Percentiles rank a stretch among this genome's conserved stretches.
Evolutionary conservation across 2,329 filamentous ascomycete genomes (phyloP).

Genomic region (Orbilia blumenaviensis): DNA sequence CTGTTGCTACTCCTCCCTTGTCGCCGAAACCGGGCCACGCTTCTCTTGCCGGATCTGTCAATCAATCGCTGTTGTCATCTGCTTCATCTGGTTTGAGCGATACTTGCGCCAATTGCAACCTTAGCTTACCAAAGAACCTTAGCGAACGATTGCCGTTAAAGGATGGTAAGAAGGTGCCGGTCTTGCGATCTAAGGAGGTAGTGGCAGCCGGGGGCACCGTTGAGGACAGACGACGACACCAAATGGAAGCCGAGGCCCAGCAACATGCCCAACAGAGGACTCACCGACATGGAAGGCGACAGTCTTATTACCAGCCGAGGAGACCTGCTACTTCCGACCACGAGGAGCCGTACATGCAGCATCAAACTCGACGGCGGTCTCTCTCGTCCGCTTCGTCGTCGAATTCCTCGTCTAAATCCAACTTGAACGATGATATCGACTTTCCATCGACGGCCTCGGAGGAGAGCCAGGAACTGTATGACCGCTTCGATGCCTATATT

Average conservation of each 20-base stretch:
- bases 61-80: slow-evolving; percentile 53
- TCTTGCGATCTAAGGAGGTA: slow-evolving; percentile 56
- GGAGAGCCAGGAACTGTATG: slow-evolving; percentile 46
- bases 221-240: slow-evolving; percentile 51
- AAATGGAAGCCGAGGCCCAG: slow-evolving; percentile 52
- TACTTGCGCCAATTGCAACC: slow-evolving; percentile 74
- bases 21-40: slow-evolving; percentile 56
- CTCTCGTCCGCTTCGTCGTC: slow-evolving; percentile 53
- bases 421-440: slow-evolving; percentile 45
- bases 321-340: slow-evolving; percentile 51
- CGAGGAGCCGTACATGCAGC: slow-evolving; percentile 48
- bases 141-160: slow-evolving; percentile 58
- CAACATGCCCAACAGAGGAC: slow-evolving; percentile 51
- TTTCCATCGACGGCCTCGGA: slow-evolving; percentile 47
- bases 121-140: slow-evolving; percentile 69
- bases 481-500: slow-evolving; percentile 46
- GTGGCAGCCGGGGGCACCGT: slow-evolving; percentile 53
- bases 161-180: slow-evolving; percentile 54
- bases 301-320: slow-evolving; percentile 47
- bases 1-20: slow-evolving; percentile 55
- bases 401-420: slow-evolving; percentile 47
- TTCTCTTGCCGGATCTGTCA: slow-evolving; percentile 52
- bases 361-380: slow-evolving; percentile 47
- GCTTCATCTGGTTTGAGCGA: slow-evolving; percentile 62
- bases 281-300: slow-evolving; percentile 55